A percentile compares a stretch with the other conserved stretches of the same genome.
phyloP scores from a whole-genome alignment of 345 rosid genomes.

The Hibiscus trionum region DNA sequence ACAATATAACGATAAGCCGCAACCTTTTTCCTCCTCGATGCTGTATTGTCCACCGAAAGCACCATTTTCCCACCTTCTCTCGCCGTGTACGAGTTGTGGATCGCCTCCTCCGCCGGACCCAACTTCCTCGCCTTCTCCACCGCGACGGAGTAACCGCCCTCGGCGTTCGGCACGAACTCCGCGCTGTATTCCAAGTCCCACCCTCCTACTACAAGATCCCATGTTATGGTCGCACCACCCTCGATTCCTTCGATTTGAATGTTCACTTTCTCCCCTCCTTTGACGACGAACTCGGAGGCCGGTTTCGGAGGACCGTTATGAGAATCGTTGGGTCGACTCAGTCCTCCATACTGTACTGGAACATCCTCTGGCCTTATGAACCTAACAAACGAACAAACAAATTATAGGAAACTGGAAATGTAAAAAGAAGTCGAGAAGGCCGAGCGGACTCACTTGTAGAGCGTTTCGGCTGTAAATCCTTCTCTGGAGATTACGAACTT shows the following conservation, averaged over 20 bases:
- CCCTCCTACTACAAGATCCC: slow-evolving; percentile 97
- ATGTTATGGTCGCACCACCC: slow-evolving; percentile 82
- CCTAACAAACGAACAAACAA: slow-evolving; percentile 27
- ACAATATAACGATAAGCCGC: slow-evolving; percentile 92
- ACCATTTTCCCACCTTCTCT: slow-evolving; percentile 82
- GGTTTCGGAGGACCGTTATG: slow-evolving; percentile 39
- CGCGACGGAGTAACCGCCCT: slow-evolving; percentile 68
- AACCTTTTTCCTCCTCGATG: slow-evolving; percentile 71
- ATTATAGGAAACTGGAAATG: neutral
- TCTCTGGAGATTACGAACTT: slow-evolving; percentile 88
- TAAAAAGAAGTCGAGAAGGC: neutral
- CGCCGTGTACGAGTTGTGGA: slow-evolving; percentile 66
- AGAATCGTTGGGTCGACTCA: neutral
- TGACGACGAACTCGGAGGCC: neutral
- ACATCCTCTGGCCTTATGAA: slow-evolving; percentile 51
- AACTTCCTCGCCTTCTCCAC: slow-evolving; percentile 71
- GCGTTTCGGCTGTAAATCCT: slow-evolving; percentile 86
- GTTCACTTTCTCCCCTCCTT: slow-evolving; percentile 65
- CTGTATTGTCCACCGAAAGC: slow-evolving; percentile 76
- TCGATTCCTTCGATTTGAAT: slow-evolving; percentile 97
- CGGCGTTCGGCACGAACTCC: slow-evolving; percentile 79
- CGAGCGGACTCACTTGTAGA: slow-evolving; percentile 40
- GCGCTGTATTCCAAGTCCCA: slow-evolving; percentile 98
- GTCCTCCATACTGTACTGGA: neutral
- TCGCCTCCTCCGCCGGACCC: slow-evolving; percentile 52